These are phyloP conservation scores for Ettlia oleoabundans DNA, from an alignment of 139 green algal species.

Conservation along the genomic window DNA sequence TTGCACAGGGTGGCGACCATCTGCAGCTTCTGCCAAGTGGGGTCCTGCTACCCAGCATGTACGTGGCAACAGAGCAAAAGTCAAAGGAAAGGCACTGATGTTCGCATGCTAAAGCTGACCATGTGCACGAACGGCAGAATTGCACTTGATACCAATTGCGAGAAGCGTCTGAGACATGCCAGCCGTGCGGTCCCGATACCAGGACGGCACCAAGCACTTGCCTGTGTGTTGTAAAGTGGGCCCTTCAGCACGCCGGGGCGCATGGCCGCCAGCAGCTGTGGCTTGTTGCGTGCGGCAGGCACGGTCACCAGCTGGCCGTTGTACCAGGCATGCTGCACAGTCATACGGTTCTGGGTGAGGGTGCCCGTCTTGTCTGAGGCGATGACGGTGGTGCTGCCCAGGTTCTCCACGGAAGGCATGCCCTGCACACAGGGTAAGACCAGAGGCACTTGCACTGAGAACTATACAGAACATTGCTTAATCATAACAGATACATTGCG, in stretches of 20 bases:
- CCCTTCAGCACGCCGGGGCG: constrained; percentile 36
- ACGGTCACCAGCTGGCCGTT: constrained; percentile 54
- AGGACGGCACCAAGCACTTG: too few relatives aligned
- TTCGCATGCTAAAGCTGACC: too few relatives aligned
- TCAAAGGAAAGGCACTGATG: too few relatives aligned
- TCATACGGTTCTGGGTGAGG: constrained; percentile 62
- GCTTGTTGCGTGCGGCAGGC: constrained; percentile 64
- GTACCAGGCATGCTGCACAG: constrained; percentile 50
- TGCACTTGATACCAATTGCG: too few relatives aligned
- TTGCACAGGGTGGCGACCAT: constrained; percentile 76
- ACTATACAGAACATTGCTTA: too few relatives aligned
- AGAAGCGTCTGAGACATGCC: too few relatives aligned
- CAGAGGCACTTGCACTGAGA: too few relatives aligned
- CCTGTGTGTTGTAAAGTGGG: constrained; percentile 46
- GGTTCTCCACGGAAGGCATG: constrained; percentile 96
- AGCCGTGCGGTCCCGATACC: too few relatives aligned
- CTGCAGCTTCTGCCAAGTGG: constrained; percentile 68
- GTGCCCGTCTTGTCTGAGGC: constrained; percentile 73
- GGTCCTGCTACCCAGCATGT: constrained; percentile 9
- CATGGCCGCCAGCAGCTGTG: constrained; percentile 56
- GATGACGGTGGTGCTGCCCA: constrained; percentile 73
- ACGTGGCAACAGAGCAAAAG: not conserved
- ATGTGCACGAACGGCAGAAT: not conserved
- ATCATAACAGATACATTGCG: too few relatives aligned
- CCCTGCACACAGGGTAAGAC: too few relatives aligned